Percentiles rank a stretch among this genome's conserved stretches.
These are phyloP conservation scores for Triticum turgidum DNA, from an alignment of 176 grass and related monocot genomes.

Conservation along the genomic window DNA sequence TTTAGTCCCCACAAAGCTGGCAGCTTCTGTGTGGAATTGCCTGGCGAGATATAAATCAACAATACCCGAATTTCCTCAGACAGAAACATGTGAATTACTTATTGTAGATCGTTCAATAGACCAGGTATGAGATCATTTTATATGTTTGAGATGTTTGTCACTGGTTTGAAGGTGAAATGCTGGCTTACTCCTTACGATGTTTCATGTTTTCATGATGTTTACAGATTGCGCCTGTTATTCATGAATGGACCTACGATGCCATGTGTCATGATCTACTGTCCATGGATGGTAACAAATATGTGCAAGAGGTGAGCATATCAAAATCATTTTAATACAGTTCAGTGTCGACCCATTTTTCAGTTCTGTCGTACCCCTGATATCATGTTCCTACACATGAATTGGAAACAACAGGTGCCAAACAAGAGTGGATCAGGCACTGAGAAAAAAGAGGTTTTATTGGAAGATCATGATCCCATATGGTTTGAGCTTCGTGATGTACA, in stretches of 20 bases:
- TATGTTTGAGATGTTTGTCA: not conserved
- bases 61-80: constrained; percentile 76
- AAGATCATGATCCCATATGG: constrained; percentile 97
- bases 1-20: constrained; percentile 88
- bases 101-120: constrained; percentile 94
- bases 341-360: not conserved
- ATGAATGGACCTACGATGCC: constrained; percentile 99
- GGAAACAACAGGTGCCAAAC: constrained; percentile 56
- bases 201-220: constrained; percentile 20
- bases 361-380: not conserved
- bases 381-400: not conserved
- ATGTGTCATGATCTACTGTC: constrained; percentile 94
- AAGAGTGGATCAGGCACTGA: constrained; percentile 62
- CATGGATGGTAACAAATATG: constrained; percentile 97
- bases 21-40: constrained; percentile 80
- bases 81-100: constrained; percentile 94
- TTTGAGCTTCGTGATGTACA: constrained; percentile 80
- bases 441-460: constrained; percentile 82
- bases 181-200: not conserved
- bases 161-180: not conserved
- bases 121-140: constrained; percentile 46
- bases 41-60: constrained; percentile 65
- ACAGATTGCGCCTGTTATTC: constrained; percentile 94
- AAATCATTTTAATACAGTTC: not conserved
- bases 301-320: constrained; percentile 64